A percentile compares a stretch with the other conserved stretches of the same genome.
These are phyloP conservation scores for Canavalia gladiata DNA, from an alignment of 306 rosid genomes.

Conservation along the genomic window DNA sequence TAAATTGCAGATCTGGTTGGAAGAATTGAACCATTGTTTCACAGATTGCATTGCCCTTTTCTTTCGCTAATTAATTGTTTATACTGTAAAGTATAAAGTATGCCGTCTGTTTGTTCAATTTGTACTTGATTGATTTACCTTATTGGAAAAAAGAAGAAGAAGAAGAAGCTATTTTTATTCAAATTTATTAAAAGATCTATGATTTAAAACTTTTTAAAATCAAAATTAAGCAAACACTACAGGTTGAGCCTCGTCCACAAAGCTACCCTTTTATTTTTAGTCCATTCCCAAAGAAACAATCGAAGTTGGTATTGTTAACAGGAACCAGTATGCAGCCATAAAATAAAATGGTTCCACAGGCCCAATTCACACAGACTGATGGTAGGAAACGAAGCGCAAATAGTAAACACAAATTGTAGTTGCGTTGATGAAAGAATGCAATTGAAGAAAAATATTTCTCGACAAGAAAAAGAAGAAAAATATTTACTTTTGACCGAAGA, in stretches of 20 bases:
- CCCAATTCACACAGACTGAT: background rate
- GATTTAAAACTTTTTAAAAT: background rate
- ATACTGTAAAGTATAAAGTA: too few species aligned
- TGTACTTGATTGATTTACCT: too few species aligned
- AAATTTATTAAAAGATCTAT: too few species aligned
- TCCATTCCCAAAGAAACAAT: background rate
- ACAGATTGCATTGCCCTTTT: background rate
- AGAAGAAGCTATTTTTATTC: too few species aligned
- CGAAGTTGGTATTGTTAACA: background rate
- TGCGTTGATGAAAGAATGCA: too few species aligned
- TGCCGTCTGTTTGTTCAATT: too few species aligned
- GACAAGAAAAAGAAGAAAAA: too few species aligned
- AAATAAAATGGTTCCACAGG: background rate
- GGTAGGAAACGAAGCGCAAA: background rate
- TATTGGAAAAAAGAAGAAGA: too few species aligned
- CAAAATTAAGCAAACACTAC: background rate
- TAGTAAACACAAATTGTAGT: background rate
- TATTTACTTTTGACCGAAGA: too few species aligned
- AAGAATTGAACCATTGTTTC: too few species aligned
- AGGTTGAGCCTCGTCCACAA: background rate
- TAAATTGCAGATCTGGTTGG: too few species aligned
- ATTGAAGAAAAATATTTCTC: background rate
- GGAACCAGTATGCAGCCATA: background rate
- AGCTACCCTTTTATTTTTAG: background rate
- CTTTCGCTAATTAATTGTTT: background rate